These are phyloP conservation scores for Podospora pseudocomata DNA, from an alignment of 495 filamentous ascomycete species.

Conservation along the genomic window DNA sequence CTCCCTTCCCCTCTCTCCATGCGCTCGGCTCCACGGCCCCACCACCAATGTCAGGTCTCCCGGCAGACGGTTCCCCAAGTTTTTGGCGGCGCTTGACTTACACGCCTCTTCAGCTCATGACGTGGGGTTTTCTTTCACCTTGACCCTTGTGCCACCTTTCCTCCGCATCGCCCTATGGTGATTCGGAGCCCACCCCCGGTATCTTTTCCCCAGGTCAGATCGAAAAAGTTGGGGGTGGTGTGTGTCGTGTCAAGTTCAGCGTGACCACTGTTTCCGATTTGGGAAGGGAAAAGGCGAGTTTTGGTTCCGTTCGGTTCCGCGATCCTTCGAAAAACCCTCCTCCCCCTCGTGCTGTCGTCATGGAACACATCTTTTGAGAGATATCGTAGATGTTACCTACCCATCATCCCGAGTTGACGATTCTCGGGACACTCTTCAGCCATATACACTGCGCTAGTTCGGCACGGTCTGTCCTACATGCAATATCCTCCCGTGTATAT, in stretches of 20 bases:
- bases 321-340: background rate
- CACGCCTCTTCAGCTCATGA: conserved; percentile 3
- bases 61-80: conserved; percentile 11
- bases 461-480: background rate
- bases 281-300: background rate
- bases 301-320: background rate
- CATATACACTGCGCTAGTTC: background rate
- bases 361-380: background rate
- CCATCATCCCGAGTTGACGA: background rate
- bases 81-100: background rate
- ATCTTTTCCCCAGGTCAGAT: background rate
- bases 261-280: background rate
- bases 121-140: background rate
- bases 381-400: background rate
- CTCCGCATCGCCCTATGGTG: conserved; percentile 2
- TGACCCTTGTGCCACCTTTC: background rate
- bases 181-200: background rate
- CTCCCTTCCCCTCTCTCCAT: conserved; percentile 25
- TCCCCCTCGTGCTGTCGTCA: background rate
- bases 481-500: conserved; percentile 11
- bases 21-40: conserved; percentile 7
- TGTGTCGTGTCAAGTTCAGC: background rate
- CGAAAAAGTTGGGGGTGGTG: background rate
- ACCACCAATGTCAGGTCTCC: conserved; percentile 8
- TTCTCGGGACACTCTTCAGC: background rate